Conservation (phyloP, 1,284 basidiomycete genomes). For the Xerocomus alliaceus region DNA sequence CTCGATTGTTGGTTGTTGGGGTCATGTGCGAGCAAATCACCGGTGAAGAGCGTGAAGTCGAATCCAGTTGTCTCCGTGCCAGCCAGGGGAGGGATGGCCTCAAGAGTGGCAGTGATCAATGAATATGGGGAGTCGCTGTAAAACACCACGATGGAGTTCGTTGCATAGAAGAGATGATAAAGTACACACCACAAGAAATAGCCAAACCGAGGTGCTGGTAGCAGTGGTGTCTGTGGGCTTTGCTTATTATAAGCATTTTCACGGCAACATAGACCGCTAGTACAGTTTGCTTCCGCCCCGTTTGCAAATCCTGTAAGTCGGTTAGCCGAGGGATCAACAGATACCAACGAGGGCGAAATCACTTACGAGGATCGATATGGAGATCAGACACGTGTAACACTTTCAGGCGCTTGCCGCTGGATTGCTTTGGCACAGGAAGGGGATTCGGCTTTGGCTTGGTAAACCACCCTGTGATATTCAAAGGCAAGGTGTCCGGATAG, state of each 20-base stretch:
- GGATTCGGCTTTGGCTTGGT: constrained; percentile 73
- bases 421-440: constrained; percentile 58
- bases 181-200: constrained; percentile 60
- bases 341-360: neutral
- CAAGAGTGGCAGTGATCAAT: constrained; percentile 65
- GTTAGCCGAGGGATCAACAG: constrained; percentile 2
- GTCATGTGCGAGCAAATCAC: constrained; percentile 80
- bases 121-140: constrained; percentile 74
- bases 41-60: constrained; percentile 74
- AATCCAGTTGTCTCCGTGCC: constrained; percentile 67
- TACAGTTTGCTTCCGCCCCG: constrained; percentile 78
- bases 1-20: constrained; percentile 67
- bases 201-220: constrained; percentile 73
- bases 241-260: constrained; percentile 57
- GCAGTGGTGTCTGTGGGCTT: constrained; percentile 57
- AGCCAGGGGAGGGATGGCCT: constrained; percentile 73
- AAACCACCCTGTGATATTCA: constrained; percentile 65
- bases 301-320: constrained; percentile 65
- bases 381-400: constrained; percentile 81
- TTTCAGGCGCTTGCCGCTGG: constrained; percentile 70
- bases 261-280: constrained; percentile 76
- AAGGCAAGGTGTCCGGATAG: constrained; percentile 55
- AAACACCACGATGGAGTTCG: neutral
- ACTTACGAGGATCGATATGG: constrained; percentile 75
- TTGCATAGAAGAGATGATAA: neutral